These are phyloP conservation scores for Ustilago tritici DNA, from an alignment of 1,284 basidiomycete species.

Conservation along the genomic window DNA sequence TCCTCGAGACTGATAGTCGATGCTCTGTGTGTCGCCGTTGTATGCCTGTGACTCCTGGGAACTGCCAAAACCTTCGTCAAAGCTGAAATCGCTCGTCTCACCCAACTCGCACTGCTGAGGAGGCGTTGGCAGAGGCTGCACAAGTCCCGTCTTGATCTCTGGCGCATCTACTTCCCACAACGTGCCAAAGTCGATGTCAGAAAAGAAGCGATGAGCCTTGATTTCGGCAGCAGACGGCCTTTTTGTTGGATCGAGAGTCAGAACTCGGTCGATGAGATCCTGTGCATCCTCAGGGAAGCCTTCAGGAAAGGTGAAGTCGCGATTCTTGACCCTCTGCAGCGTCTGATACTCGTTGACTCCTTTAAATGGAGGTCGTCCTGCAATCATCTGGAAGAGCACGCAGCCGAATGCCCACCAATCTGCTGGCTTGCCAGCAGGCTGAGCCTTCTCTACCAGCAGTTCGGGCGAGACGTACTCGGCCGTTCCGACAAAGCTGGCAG, in stretches of 20 bases:
- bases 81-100: slow-evolving; percentile 45
- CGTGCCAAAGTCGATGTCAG: slow-evolving; percentile 39
- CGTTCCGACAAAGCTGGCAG: slow-evolving; percentile 92
- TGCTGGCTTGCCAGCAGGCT: slow-evolving; percentile 70
- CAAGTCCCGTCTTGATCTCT: slow-evolving; percentile 47
- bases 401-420: slow-evolving; percentile 76
- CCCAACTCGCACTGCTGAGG: slow-evolving; percentile 8
- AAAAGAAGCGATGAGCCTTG: slow-evolving; percentile 56
- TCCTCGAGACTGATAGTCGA: slow-evolving; percentile 20
- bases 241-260: slow-evolving; percentile 67
- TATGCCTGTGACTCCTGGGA: slow-evolving; percentile 44
- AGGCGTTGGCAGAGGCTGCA: slow-evolving; percentile 25
- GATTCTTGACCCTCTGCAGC: slow-evolving; percentile 74
- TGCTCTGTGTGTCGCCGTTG: slow-evolving; percentile 43
- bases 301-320: slow-evolving; percentile 72
- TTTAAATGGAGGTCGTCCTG: slow-evolving; percentile 74
- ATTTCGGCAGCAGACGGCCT: slow-evolving; percentile 46
- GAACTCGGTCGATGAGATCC: slow-evolving; percentile 71
- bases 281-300: slow-evolving; percentile 72
- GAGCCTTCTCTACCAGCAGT: slow-evolving; percentile 78
- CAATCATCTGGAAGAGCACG: slow-evolving; percentile 73
- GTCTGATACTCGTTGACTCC: slow-evolving; percentile 75
- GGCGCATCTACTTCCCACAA: slow-evolving; percentile 52
- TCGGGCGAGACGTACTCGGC: slow-evolving; percentile 97
- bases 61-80: slow-evolving; percentile 43